A percentile compares a stretch with the other conserved stretches of the same genome.
phyloP scores from a whole-genome alignment of 306 rosid genomes.

The Begonia peltatifolia region DNA sequence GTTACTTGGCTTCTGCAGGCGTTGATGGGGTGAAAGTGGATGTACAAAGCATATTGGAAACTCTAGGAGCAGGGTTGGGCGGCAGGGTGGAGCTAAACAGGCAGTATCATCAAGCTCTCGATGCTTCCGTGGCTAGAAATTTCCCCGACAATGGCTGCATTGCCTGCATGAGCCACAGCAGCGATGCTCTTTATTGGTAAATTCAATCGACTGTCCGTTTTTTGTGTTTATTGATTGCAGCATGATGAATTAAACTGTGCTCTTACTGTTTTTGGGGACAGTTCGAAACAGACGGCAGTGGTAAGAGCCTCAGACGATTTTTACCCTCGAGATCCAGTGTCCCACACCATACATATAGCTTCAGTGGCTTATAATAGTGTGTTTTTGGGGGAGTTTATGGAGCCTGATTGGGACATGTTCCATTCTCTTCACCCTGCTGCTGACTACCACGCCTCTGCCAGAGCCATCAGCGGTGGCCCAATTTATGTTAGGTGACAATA shows the following conservation, averaged over 20 bases:
- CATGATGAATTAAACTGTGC: not conserved
- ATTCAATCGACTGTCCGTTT: not conserved
- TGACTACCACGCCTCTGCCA: conserved; percentile 78
- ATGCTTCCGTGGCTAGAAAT: conserved; percentile 63
- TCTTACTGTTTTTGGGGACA: conserved; percentile 4
- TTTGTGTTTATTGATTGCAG: not conserved
- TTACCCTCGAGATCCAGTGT: conserved; percentile 66
- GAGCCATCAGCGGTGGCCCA: conserved; percentile 95
- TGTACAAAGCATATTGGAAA: conserved; percentile 79
- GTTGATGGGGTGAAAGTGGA: conserved; percentile 93
- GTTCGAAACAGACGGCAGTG: conserved; percentile 64
- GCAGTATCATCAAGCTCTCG: conserved; percentile 76
- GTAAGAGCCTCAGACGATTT: conserved; percentile 89
- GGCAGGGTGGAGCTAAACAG: conserved; percentile 75
- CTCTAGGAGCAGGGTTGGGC: conserved; percentile 63
- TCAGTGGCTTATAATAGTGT: conserved; percentile 74
- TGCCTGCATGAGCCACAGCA: conserved; percentile 94
- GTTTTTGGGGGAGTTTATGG: conserved; percentile 89
- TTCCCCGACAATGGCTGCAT: conserved; percentile 70
- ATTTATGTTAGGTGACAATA: conserved; percentile 43
- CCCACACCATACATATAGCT: conserved; percentile 86
- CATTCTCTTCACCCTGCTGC: conserved; percentile 77
- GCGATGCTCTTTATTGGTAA: conserved; percentile 74
- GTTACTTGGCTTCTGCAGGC: conserved; percentile 61
- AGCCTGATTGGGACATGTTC: conserved; percentile 97